These are phyloP conservation scores for Lepiota venenata DNA, from an alignment of 768 basidiomycete genomes.

Conservation along the genomic window DNA sequence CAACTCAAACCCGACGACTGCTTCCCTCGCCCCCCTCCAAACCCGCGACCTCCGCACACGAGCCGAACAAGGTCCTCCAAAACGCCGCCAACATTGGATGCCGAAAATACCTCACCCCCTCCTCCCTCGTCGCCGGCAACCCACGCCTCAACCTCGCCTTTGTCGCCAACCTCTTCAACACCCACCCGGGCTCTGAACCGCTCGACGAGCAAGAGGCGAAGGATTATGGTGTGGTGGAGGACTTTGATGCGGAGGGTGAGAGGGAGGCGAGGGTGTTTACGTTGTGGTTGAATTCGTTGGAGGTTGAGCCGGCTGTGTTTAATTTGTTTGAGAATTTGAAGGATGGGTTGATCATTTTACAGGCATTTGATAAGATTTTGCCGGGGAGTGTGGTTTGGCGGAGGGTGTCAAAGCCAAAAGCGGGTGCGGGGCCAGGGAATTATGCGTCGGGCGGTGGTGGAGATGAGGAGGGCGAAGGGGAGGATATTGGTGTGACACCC, in stretches of 20 bases:
- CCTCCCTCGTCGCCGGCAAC: constrained; percentile 90
- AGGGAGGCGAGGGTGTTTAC: constrained; percentile 98
- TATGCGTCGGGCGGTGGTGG: constrained; percentile 34
- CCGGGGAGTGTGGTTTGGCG: constrained; percentile 95
- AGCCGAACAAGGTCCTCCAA: constrained; percentile 91
- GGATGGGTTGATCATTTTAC: constrained; percentile 87
- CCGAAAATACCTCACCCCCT: constrained; percentile 91
- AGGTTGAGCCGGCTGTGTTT: constrained; percentile 94
- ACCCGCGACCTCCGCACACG: constrained; percentile 78
- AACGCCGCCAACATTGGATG: constrained; percentile 94
- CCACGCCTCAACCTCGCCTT: constrained; percentile 97
- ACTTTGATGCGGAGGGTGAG: constrained; percentile 99
- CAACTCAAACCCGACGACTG: constrained; percentile 95
- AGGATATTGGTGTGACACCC: constrained; percentile 78
- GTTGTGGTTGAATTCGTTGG: constrained; percentile 96
- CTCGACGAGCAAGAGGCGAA: constrained; percentile 94
- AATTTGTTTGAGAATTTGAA: constrained; percentile 96
- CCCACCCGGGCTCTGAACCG: constrained; percentile 90
- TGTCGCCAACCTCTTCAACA: constrained; percentile 99
- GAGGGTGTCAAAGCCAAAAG: constrained; percentile 92
- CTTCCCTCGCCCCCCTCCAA: constrained; percentile 85
- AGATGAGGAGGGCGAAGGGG: constrained; percentile 62
- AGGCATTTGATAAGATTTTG: constrained; percentile 94
- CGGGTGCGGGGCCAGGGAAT: constrained; percentile 42
- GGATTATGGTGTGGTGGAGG: constrained; percentile 85